phyloP scores from a whole-genome alignment of 129 eudicot species.

The Arctium minus region DNA sequence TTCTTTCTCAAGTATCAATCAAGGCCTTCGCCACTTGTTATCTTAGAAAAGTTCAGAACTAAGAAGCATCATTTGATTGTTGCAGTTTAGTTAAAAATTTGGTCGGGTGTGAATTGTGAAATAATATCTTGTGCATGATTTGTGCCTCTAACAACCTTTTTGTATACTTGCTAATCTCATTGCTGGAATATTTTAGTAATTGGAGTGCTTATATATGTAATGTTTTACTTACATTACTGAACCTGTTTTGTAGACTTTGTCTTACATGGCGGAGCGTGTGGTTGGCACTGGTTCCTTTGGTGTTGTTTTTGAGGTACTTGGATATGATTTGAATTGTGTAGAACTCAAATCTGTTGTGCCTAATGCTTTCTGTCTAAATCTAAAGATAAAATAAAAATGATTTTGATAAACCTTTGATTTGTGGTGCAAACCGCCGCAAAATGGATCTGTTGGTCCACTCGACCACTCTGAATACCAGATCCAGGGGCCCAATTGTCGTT shows the following conservation, averaged over 20 bases:
- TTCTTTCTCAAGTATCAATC: too few relatives aligned
- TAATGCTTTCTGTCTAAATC: background rate
- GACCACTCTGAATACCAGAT: too few relatives aligned
- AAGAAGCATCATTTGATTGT: background rate
- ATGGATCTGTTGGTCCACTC: too few relatives aligned
- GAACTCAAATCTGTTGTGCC: background rate
- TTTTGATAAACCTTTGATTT: background rate
- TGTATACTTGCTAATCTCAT: background rate
- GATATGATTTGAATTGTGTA: background rate
- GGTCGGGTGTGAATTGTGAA: background rate
- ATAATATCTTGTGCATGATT: background rate
- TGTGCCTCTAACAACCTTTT: background rate
- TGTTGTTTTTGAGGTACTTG: constrained; percentile 37
- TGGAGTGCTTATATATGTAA: background rate
- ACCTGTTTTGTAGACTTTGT: constrained; percentile 27
- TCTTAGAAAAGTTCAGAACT: too few relatives aligned
- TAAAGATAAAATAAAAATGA: background rate
- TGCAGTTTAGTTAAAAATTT: background rate
- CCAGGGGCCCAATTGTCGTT: too few relatives aligned
- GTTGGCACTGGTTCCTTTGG: constrained; percentile 42
- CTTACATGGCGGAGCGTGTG: constrained; percentile 27
- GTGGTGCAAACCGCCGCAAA: background rate
- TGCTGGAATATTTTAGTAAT: background rate
- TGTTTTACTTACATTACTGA: background rate
- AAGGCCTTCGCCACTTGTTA: too few relatives aligned